Base-by-base conservation (phyloP, 116 monocot genomes). In the Trichopus zeylanicus region DNA sequence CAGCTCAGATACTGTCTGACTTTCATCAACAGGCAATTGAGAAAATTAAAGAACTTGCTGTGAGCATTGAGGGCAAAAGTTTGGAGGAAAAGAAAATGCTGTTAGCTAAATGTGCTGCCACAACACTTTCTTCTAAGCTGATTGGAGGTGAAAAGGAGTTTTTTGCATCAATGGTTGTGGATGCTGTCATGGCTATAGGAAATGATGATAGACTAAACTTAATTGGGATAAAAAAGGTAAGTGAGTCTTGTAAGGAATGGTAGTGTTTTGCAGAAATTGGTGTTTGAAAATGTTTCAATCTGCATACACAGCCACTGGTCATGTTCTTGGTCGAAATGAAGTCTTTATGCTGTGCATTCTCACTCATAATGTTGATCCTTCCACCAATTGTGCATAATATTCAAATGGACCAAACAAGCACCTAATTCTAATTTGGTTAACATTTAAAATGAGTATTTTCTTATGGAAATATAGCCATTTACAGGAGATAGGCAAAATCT, bases 111-210 rank as follows among this genome's bases (percentile, higher is more conserved):
- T 97, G 91, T 62, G 91, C 97, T 73, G 81, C 81, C 30, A 97
- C 91, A 28, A 97, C 97, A 42, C 79, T 97, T 16, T 87, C 91
- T 58, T 97, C 97, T 34, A 87, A 97, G 71, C 75, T 97, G 33
- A 97, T 97, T 65, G 97, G 91, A 55, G 97, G 97, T 29, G 97
- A 97, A 78, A 97, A 91, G 67, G 91, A 91, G 48, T 97, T 97
- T 42, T 97, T 97, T 78, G 87, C 91, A 32, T 57, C 67, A 28
- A 91, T 97, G 91, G 97, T 97, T 63, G 97, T 97, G 54, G 91
- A 97, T 62, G 87, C 97, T 52, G 97, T 90, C 49, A 52, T 97
- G 64, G 87, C 91, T 23, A 95, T 95, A 70, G 84, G 90, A 38
- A 57, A 69, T 52, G 97, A 87, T 75, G 97, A 91, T 52, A 97